Evolutionary conservation across 371 early-diverging fungal species (phyloP).

Genomic region (Syncephalis plumigaleata): DNA sequence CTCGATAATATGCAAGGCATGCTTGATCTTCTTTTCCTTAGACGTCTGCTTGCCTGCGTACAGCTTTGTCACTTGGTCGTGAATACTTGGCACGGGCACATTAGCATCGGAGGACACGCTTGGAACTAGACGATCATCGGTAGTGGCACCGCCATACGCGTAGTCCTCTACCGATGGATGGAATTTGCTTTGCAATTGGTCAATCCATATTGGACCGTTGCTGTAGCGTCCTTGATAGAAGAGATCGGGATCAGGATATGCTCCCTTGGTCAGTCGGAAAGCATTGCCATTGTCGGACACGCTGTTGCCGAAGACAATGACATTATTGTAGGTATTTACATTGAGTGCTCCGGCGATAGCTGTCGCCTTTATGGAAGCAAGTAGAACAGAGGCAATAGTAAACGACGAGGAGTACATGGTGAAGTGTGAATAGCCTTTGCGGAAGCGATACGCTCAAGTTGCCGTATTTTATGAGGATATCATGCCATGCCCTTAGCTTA

Average conservation of each 20-base stretch:
- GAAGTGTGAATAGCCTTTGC: too few relatives aligned
- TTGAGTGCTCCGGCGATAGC: too few relatives aligned
- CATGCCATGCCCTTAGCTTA: too few relatives aligned
- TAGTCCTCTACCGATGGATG: slow-evolving; percentile 17
- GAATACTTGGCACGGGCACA: neutral
- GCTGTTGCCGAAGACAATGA: slow-evolving; percentile 2
- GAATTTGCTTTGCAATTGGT: slow-evolving; percentile 19
- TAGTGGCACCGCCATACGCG: slow-evolving; percentile 32
- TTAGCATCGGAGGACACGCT: neutral
- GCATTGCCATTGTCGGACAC: slow-evolving; percentile 2
- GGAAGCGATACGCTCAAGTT: too few relatives aligned
- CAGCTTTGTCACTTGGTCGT: too few relatives aligned
- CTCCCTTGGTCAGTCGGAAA: neutral
- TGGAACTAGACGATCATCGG: slow-evolving; percentile 12
- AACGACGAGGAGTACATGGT: too few relatives aligned
- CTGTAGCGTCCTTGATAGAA: slow-evolving; percentile 27
- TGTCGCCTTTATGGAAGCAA: too few relatives aligned
- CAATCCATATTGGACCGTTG: slow-evolving; percentile 35
- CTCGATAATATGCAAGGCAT: too few relatives aligned
- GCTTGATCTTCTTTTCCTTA: too few relatives aligned
- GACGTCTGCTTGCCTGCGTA: too few relatives aligned
- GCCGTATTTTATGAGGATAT: too few relatives aligned
- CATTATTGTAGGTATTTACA: neutral
- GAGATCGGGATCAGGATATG: slow-evolving; percentile 8
- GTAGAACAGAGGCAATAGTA: too few relatives aligned